Evolutionary conservation across 495 filamentous ascomycete species (phyloP).

Genomic region (Echria macrotheca): DNA sequence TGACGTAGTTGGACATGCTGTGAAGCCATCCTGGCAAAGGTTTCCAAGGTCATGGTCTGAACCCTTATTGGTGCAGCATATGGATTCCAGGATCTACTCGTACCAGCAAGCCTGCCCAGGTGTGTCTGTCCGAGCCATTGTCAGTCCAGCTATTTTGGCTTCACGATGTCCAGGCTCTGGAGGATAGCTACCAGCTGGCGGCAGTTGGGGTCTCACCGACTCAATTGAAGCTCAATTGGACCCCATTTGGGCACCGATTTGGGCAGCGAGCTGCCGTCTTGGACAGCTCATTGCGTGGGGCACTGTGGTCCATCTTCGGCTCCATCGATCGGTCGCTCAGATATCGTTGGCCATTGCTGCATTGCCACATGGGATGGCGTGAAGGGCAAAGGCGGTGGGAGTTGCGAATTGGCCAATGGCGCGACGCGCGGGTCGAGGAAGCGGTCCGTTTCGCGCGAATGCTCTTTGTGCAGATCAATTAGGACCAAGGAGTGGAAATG

Average conservation of each 20-base stretch:
- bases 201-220: slow-evolving; percentile 8
- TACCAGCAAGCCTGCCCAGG: too few relatives aligned
- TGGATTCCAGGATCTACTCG: too few relatives aligned
- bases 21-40: too few relatives aligned
- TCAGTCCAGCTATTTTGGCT: neutral
- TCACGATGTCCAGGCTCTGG: neutral
- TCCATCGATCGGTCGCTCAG: too few relatives aligned
- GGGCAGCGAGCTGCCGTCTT: slow-evolving; percentile 21
- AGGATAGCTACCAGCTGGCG: slow-evolving; percentile 1
- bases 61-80: too few relatives aligned
- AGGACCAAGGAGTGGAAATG: neutral
- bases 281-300: slow-evolving; percentile 20
- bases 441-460: slow-evolving; percentile 19
- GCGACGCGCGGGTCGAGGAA: slow-evolving; percentile 10
- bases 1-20: too few relatives aligned
- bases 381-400: slow-evolving; percentile 13
- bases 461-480: slow-evolving; percentile 5
- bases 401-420: slow-evolving; percentile 29
- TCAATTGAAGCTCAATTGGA: slow-evolving; percentile 20
- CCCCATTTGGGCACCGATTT: slow-evolving; percentile 28
- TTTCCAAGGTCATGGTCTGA: too few relatives aligned
- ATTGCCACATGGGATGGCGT: slow-evolving; percentile 17
- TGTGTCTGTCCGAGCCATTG: neutral
- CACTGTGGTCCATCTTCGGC: neutral
- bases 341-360: slow-evolving; percentile 5